Base-by-base conservation (phyloP, 352 stramenopile species). In the Phytophthora sp. region DNA sequence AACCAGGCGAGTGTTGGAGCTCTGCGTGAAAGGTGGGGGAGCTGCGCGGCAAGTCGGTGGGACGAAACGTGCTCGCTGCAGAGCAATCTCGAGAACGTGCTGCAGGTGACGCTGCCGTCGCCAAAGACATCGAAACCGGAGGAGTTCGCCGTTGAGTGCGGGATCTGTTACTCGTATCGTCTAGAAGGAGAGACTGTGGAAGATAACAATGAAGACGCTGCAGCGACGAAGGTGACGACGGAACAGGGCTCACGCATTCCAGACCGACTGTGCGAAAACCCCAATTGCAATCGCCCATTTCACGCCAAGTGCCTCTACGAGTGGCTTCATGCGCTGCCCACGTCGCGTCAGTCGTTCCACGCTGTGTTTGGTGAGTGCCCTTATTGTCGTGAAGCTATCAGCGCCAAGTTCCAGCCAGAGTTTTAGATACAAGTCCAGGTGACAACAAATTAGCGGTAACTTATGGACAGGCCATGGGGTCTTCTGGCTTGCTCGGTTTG, bases 291-390 rank as follows among this genome's bases (percentile, higher is more conserved):
- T 45, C 82, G 89, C 0, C 81, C 87, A 23, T 97, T 96, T 56
- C 91, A 97, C 58, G 80, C 89, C 13, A 87, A 86, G 31, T 97
- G 91, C 51, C 72, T 97, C 23, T 89, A 92, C 51, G 87, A 95
- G 52, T 97, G 91, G 90, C 86, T 97, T 51, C 89, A 94, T 58
- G 81, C 87, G 21, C 55, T 97, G 17, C 87, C 91, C 1, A 95
- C 84, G 7, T 91, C 87, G n/a, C 84, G 91, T 2, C 84, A 95
- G 54, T 96, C 89, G 17, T 97, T 96, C 57, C 88, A 91, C 66
- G 96, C 86, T 1, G 84, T 96, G 35, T 97, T 97, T 60, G 91
- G 90, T 15, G 77, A 93, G 53, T 97, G 91, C 44, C 91, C 90
- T 2, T 97, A 97, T 68, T 97, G 90, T 58, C 79, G 87, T 23